These are phyloP conservation scores for Candida nonsorbophila DNA, from an alignment of 805 yeast species.

Conservation along the genomic window DNA sequence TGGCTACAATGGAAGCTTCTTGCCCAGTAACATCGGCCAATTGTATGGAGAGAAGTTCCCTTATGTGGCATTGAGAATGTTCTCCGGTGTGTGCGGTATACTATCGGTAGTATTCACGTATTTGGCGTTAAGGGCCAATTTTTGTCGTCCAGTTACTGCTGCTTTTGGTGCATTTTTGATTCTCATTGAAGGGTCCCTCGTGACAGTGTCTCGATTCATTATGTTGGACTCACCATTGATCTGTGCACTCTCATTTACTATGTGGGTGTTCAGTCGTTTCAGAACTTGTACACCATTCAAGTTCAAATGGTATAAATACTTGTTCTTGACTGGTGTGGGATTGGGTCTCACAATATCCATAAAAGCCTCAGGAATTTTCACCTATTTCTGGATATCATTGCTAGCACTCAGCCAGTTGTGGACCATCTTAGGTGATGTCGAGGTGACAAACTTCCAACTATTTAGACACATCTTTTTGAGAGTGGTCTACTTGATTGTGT, in stretches of 20 bases:
- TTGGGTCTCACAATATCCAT: slow-evolving; percentile 56
- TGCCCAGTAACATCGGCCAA: slow-evolving; percentile 41
- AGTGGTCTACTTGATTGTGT: slow-evolving; percentile 34
- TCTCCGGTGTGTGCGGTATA: slow-evolving; percentile 54
- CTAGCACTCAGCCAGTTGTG: slow-evolving; percentile 52
- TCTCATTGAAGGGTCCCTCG: slow-evolving; percentile 58
- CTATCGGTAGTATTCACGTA: slow-evolving; percentile 48
- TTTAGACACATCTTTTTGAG: slow-evolving; percentile 37
- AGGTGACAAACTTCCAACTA: slow-evolving; percentile 33
- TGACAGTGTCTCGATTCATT: slow-evolving; percentile 53
- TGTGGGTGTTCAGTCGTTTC: slow-evolving; percentile 47
- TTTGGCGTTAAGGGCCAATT: slow-evolving; percentile 49
- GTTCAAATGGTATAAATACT: slow-evolving; percentile 46
- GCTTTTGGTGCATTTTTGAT: slow-evolving; percentile 47
- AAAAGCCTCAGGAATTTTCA: slow-evolving; percentile 68
- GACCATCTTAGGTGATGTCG: slow-evolving; percentile 65
- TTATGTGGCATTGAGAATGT: slow-evolving; percentile 50
- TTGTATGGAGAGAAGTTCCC: slow-evolving; percentile 28
- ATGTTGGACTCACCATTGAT: slow-evolving; percentile 40
- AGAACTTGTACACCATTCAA: slow-evolving; percentile 42
- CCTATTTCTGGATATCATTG: slow-evolving; percentile 58
- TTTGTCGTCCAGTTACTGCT: slow-evolving; percentile 48
- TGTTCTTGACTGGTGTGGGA: slow-evolving; percentile 45
- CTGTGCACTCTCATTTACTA: slow-evolving; percentile 41
- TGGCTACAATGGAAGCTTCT: slow-evolving; percentile 46